These are phyloP conservation scores for Barnettozyma populi DNA, from an alignment of 805 yeast species.

Conservation along the genomic window DNA sequence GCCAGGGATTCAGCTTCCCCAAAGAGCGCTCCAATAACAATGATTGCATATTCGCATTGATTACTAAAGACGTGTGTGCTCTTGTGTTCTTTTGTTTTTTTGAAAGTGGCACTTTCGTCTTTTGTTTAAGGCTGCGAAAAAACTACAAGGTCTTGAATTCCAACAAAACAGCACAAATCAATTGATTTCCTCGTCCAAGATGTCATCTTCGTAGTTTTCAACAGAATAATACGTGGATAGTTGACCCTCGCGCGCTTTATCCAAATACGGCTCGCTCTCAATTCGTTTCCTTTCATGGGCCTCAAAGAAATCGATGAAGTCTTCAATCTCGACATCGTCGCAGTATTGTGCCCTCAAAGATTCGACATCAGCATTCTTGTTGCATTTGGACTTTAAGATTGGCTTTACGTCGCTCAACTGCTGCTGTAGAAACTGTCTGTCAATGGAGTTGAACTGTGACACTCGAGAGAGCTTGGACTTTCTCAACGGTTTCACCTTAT, in stretches of 20 bases:
- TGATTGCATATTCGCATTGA: conserved; percentile 8
- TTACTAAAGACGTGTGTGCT: no score
- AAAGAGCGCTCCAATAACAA: conserved; percentile 12
- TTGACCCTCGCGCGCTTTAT: conserved; percentile 33
- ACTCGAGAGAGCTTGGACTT: neutral
- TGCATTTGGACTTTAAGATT: conserved; percentile 32
- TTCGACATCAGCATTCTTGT: conserved; percentile 32
- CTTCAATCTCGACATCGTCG: conserved; percentile 32
- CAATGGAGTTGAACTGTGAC: neutral
- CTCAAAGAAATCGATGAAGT: conserved; percentile 32
- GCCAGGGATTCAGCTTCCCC: conserved; percentile 5
- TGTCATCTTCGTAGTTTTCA: neutral
- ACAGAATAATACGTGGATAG: conserved; percentile 30
- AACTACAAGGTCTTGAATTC: neutral
- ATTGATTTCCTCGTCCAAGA: conserved; percentile 1
- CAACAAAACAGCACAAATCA: neutral
- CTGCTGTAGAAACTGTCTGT: neutral
- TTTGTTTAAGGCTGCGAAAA: neutral
- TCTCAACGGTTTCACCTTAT: neutral
- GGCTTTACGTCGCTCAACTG: conserved; percentile 23
- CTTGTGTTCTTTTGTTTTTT: no score
- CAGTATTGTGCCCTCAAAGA: conserved; percentile 32
- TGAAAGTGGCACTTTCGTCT: neutral
- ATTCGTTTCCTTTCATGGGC: conserved; percentile 31
- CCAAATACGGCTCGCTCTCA: conserved; percentile 29